These are phyloP conservation scores for Saccharomycopsis sp. DNA, from an alignment of 805 yeast genomes.

Conservation along the genomic window DNA sequence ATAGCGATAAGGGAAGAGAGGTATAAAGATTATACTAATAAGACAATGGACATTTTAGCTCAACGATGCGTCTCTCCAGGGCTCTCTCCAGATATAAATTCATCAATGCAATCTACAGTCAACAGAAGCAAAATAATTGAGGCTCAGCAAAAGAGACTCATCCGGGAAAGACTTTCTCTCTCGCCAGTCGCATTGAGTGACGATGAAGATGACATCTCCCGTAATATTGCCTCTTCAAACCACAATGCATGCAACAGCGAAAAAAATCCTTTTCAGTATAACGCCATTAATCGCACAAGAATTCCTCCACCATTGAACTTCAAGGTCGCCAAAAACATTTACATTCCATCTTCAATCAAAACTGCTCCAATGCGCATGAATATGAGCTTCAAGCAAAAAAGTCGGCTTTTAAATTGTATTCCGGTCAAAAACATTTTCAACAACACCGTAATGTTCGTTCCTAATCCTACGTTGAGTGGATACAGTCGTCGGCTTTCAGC, in stretches of 20 bases:
- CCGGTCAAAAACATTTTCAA: conserved; percentile 6
- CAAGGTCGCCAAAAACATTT: background rate
- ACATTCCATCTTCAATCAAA: conserved; percentile 7
- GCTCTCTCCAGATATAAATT: background rate
- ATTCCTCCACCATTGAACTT: conserved; percentile 7
- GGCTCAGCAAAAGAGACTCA: conserved; percentile 15
- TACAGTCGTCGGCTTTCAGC: background rate
- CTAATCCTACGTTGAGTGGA: background rate
- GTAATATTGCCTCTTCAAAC: background rate
- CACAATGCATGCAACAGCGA: background rate
- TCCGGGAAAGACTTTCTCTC: conserved; percentile 6
- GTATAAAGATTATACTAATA: no score
- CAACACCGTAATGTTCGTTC: conserved; percentile 1
- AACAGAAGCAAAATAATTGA: conserved; percentile 12
- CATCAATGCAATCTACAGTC: conserved; percentile 6
- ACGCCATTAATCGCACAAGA: background rate
- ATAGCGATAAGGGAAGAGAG: no score
- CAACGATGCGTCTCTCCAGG: conserved; percentile 2
- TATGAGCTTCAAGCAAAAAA: background rate
- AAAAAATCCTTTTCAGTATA: background rate
- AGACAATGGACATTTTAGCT: background rate
- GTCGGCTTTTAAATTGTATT: background rate
- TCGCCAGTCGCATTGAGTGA: background rate
- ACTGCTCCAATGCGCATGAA: conserved; percentile 11
- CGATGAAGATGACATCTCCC: background rate